Base-by-base conservation (phyloP, 2,329 filamentous ascomycete species). In the Neurospora crassa region DNA sequence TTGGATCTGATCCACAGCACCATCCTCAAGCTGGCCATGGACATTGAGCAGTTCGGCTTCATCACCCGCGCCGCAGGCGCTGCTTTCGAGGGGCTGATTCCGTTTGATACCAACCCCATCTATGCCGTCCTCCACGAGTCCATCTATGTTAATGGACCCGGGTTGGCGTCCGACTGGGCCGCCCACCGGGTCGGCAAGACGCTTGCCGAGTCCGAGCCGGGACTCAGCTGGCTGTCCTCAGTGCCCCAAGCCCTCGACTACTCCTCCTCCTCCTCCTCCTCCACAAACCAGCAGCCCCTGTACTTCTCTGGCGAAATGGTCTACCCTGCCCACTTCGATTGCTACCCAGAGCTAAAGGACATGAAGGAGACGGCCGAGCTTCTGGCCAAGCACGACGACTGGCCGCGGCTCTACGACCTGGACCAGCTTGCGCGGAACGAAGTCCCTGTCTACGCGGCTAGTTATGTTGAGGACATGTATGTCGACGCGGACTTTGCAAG, bases 251-350 rank as follows among this genome's bases (percentile, higher is more conserved):
- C 83, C 69, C 76, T 83, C 20, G 80, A 82, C 2, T 29, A 3
- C 24, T 29, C 24, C 24, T 29, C 24, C 24, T 79, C n/a, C n/a
- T n/a, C 79, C 8, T 16, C 40, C 40, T 40, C 40, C 40, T 40
- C 11, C 11, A 3, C 11, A 40, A 40, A 40, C 11, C 18, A 8
- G 77, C 45, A 74, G 2, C 90, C 90, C 0, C 83, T 96, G 29
- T 92, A 87, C 80, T 97, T 97, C 82, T 93, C 92, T 0, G 94
- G 94, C 72, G 95, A 98, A 82, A 97, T 97, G 93, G 88, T 97
- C 69, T 97, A 90, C 79, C 91, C 92, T 0, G 91, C 92, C 80
- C 92, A 94, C 85, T 94, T 97, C 75, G 89, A 94, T 45, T 90
- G 90, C 18, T 95, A 93, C 77, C 84, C 88, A 0, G 93, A 96